Conservation (phyloP, 2,329 filamentous ascomycete species). For the Albophoma yamanashiensis region DNA sequence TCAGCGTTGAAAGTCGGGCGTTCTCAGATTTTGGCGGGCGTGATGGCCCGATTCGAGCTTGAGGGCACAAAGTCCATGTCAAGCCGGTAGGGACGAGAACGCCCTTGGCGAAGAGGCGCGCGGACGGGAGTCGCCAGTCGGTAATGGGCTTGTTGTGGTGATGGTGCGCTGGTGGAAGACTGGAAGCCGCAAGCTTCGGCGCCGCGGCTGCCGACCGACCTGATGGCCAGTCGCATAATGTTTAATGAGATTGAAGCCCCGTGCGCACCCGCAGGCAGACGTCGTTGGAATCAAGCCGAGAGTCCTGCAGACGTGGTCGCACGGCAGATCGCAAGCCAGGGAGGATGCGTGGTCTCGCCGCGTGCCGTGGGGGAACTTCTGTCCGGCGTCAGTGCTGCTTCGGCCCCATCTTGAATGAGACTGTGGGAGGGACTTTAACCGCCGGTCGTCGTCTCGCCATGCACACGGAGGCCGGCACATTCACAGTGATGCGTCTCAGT, state of each 20-base stretch:
- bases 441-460: not conserved
- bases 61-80: not conserved
- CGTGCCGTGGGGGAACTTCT: slow-evolving; percentile 1
- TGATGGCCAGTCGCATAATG: not conserved
- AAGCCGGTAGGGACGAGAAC: not conserved
- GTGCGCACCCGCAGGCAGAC: not conserved
- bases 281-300: not conserved
- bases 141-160: not conserved
- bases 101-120: not conserved
- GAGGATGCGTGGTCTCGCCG: not conserved
- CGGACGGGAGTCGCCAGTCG: not conserved
- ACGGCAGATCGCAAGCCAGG: not conserved
- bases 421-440: not conserved
- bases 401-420: not conserved
- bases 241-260: not conserved
- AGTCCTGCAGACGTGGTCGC: not conserved
- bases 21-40: not conserved
- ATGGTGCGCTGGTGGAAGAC: not conserved
- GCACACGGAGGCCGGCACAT: not conserved
- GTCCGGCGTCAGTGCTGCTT: slow-evolving; percentile 1
- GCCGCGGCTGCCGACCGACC: not conserved
- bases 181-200: not conserved
- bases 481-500: not conserved
- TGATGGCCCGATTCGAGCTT: not conserved
- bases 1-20: not conserved